These are phyloP conservation scores for Saccharomycopsis guyanensis DNA, from an alignment of 805 yeast species.

Conservation along the genomic window DNA sequence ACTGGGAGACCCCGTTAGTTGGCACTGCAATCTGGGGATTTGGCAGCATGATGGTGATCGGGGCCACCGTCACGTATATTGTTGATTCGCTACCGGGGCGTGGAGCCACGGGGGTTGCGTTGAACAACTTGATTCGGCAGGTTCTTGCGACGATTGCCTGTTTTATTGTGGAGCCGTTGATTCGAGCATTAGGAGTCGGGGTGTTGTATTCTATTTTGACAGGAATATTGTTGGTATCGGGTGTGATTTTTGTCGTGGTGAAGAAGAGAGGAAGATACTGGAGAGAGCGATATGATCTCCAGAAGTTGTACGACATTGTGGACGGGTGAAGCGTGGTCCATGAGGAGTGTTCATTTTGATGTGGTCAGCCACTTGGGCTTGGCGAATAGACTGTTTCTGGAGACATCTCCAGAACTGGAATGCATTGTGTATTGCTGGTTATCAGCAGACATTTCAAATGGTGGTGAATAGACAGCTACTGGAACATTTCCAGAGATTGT, in stretches of 20 bases:
- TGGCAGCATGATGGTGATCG: conserved; percentile 78
- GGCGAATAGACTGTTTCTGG: neutral
- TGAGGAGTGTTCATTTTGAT: neutral
- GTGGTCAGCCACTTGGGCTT: neutral
- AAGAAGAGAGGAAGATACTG: conserved; percentile 52
- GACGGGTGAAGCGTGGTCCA: no score
- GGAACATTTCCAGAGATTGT: no score
- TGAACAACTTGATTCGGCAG: conserved; percentile 70
- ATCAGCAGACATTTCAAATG: neutral
- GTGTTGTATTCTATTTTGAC: conserved; percentile 61
- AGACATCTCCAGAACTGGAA: neutral
- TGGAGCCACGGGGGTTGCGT: conserved; percentile 84
- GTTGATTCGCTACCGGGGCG: conserved; percentile 81
- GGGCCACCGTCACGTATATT: conserved; percentile 70
- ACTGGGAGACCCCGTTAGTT: conserved; percentile 73
- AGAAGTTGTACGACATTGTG: conserved; percentile 46
- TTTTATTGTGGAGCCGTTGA: conserved; percentile 65
- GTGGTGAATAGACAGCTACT: neutral
- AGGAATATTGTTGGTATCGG: conserved; percentile 42
- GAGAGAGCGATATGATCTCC: conserved; percentile 57
- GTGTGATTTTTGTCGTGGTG: conserved; percentile 37
- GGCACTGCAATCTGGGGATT: conserved; percentile 81
- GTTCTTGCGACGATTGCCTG: conserved; percentile 69
- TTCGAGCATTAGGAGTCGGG: conserved; percentile 62
- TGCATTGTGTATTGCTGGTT: neutral